These are phyloP conservation scores for Ilyonectria mors-panacis DNA, from an alignment of 2,329 filamentous ascomycete species.

Conservation along the genomic window DNA sequence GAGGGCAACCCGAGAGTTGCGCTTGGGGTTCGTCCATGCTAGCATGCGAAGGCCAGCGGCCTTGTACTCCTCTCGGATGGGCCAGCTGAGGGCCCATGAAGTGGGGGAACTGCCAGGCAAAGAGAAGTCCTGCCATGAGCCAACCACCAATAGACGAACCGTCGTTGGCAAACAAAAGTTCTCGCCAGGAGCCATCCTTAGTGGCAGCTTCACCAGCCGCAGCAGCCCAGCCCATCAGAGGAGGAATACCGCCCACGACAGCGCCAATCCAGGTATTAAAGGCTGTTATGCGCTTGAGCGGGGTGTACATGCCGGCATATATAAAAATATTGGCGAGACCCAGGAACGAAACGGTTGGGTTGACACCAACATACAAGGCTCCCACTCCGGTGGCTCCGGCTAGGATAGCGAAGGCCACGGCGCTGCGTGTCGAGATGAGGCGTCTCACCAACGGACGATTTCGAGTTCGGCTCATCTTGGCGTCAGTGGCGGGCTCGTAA, in stretches of 20 bases:
- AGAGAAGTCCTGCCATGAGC: slow-evolving; percentile 87
- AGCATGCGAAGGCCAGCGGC: slow-evolving; percentile 80
- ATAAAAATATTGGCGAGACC: slow-evolving; percentile 88
- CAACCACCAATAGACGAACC: slow-evolving; percentile 83
- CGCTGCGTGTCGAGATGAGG: slow-evolving; percentile 79
- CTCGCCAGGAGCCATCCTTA: slow-evolving; percentile 80
- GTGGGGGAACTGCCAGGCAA: slow-evolving; percentile 98
- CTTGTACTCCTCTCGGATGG: slow-evolving; percentile 91
- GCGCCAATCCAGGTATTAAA: slow-evolving; percentile 97
- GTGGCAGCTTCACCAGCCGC: slow-evolving; percentile 91
- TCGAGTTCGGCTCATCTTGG: slow-evolving; percentile 92
- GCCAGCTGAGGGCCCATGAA: slow-evolving; percentile 95
- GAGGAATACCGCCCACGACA: slow-evolving; percentile 92
- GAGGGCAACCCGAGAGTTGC: slow-evolving; percentile 89
- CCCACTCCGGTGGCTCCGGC: slow-evolving; percentile 79
- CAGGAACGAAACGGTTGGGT: slow-evolving; percentile 90
- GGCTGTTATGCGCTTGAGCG: slow-evolving; percentile 87
- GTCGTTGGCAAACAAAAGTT: slow-evolving; percentile 78
- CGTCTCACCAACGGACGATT: slow-evolving; percentile 90
- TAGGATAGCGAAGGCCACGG: slow-evolving; percentile 83
- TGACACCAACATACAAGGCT: slow-evolving; percentile 89
- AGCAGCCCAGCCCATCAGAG: slow-evolving; percentile 98
- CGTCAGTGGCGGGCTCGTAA: slow-evolving; percentile 91
- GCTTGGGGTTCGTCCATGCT: slow-evolving; percentile 86
- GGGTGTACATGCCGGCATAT: slow-evolving; percentile 94